Percentiles rank a stretch among this genome's conserved stretches.
phyloP scores from a whole-genome alignment of 192 early-diverging fungal genomes.

The Thoreauomyces humboldtii region DNA sequence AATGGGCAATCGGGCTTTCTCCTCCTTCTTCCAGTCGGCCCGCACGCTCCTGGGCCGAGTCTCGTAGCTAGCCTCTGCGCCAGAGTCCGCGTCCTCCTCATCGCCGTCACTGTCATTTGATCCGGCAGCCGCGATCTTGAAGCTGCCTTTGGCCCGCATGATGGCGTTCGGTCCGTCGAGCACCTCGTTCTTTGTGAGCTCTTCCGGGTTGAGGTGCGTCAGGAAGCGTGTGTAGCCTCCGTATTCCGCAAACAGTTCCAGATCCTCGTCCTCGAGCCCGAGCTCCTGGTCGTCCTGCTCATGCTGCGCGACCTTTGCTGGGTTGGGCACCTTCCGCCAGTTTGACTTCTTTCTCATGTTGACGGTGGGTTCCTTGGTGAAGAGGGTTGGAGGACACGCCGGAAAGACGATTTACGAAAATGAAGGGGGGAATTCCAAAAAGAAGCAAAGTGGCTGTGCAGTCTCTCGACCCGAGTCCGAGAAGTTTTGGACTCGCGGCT shows the following conservation, averaged over 20 bases:
- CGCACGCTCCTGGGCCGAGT: slow-evolving; percentile 47
- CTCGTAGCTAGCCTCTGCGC: slow-evolving; percentile 66
- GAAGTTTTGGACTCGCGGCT: no score
- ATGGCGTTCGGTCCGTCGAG: slow-evolving; percentile 29
- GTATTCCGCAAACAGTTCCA: slow-evolving; percentile 70
- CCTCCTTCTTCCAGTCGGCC: slow-evolving; percentile 55
- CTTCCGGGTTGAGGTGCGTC: slow-evolving; percentile 58
- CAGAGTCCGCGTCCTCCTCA: slow-evolving; percentile 40
- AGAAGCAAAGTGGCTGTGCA: no score
- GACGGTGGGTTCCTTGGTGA: not conserved
- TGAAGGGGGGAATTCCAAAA: no score
- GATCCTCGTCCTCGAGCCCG: slow-evolving; percentile 68
- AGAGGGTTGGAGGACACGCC: no score
- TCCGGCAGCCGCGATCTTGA: slow-evolving; percentile 18
- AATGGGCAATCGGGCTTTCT: slow-evolving; percentile 64
- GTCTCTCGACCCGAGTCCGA: no score
- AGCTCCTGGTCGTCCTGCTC: slow-evolving; percentile 53
- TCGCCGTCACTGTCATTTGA: slow-evolving; percentile 21
- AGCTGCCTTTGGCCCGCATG: slow-evolving; percentile 31
- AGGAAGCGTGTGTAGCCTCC: slow-evolving; percentile 62
- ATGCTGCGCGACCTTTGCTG: slow-evolving; percentile 13
- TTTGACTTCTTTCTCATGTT: slow-evolving; percentile 31
- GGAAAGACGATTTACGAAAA: no score
- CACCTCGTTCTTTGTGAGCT: slow-evolving; percentile 45
- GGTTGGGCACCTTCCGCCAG: slow-evolving; percentile 24